These are phyloP conservation scores for Podila horticola DNA, from an alignment of 192 early-diverging fungal species.

Conservation along the genomic window DNA sequence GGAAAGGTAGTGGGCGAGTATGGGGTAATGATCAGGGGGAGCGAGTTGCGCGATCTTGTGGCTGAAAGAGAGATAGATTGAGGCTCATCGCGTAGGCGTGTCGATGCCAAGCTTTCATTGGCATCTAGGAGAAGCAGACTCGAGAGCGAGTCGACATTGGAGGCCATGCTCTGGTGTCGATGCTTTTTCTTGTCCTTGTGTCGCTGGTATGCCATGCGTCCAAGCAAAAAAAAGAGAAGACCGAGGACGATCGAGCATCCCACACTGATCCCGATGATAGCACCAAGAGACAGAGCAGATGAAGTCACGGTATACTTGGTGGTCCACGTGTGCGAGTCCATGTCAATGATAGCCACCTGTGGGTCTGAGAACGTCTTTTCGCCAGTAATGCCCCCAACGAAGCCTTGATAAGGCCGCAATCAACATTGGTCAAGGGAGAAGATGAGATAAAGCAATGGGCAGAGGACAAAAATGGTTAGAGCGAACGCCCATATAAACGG, in stretches of 20 bases:
- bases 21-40: slow-evolving; percentile 19
- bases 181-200: neutral
- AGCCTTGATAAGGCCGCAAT: slow-evolving; percentile 6
- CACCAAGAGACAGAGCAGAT: neutral
- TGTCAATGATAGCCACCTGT: slow-evolving; percentile 38
- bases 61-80: neutral
- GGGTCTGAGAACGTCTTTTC: slow-evolving; percentile 16
- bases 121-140: slow-evolving; percentile 7
- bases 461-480: neutral
- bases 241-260: slow-evolving; percentile 3
- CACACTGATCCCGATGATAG: slow-evolving; percentile 12
- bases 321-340: slow-evolving; percentile 16
- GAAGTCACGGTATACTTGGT: neutral
- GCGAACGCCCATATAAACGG: neutral
- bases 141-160: slow-evolving; percentile 3
- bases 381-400: neutral
- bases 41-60: neutral
- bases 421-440: neutral
- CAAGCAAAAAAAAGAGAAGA: slow-evolving; percentile 1
- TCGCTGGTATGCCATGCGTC: neutral
- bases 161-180: neutral
- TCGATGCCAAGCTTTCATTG: neutral
- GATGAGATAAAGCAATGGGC: neutral
- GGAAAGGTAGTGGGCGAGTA: neutral
- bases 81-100: neutral